phyloP scores from a whole-genome alignment of 2,329 filamentous ascomycete species.

The Xenosphaeropsis pyriputrescens region DNA sequence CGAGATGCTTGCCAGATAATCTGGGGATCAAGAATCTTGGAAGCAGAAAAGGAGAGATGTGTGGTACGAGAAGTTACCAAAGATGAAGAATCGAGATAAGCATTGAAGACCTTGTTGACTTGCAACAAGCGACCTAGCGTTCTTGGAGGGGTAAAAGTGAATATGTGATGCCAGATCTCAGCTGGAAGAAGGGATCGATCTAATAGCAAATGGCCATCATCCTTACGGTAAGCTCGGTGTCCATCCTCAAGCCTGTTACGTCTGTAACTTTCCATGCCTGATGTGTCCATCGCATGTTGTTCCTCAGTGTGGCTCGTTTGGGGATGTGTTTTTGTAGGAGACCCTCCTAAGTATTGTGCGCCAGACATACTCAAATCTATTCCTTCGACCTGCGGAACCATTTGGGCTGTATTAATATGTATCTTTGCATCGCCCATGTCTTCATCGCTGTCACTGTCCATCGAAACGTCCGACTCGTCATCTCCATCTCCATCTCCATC shows the following conservation, averaged over 20 bases:
- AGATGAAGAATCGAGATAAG: slow-evolving; percentile 36
- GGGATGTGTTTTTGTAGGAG: slow-evolving; percentile 1
- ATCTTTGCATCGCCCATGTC: slow-evolving; percentile 1
- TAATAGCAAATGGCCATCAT: slow-evolving; percentile 7
- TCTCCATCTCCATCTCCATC: background rate
- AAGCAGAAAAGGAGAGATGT: slow-evolving; percentile 15
- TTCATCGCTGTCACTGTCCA: slow-evolving; percentile 3
- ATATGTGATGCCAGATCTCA: slow-evolving; percentile 57
- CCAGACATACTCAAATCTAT: too few species aligned
- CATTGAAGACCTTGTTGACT: slow-evolving; percentile 53
- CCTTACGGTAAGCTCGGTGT: slow-evolving; percentile 5
- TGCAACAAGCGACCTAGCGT: slow-evolving; percentile 48
- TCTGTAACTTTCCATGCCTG: slow-evolving; percentile 9
- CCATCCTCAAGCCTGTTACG: slow-evolving; percentile 12
- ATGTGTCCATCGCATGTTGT: background rate
- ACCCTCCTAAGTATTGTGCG: too few species aligned
- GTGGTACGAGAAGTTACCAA: slow-evolving; percentile 3
- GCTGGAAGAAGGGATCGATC: slow-evolving; percentile 29
- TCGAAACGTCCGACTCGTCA: slow-evolving; percentile 3
- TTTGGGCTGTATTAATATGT: too few species aligned
- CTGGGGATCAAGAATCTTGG: slow-evolving; percentile 37
- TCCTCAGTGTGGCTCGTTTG: slow-evolving; percentile 5
- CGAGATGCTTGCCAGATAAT: slow-evolving; percentile 58
- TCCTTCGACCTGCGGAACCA: too few species aligned
- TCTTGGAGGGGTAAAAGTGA: slow-evolving; percentile 48